Base-by-base conservation (phyloP, 1,139 yeast species). In the Yueomyces sp. region DNA sequence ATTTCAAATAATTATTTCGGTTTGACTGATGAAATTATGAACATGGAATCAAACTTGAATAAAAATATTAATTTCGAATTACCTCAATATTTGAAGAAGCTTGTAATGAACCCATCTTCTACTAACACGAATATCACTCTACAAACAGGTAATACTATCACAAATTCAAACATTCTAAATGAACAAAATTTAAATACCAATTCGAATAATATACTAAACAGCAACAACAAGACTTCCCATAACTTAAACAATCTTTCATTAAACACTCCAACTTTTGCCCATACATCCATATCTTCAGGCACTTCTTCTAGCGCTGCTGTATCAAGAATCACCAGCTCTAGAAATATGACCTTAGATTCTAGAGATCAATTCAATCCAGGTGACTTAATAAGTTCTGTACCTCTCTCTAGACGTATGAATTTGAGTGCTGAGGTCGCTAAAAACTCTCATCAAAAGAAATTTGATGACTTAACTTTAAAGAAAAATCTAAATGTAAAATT, bases 1-100 rank as follows among this genome's bases (percentile, higher is more conserved):
- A 84, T 96, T 0, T 84, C 93, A 9, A 93, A 89, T 57, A 74
- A 77, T 52, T 91, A 91, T 59, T 67, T 91, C 42, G 96, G 95
- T 0, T 65, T 91, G 33, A 86, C 97, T 0, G 69, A 76, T 29
- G 96, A 87, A 53, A 78, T 91, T 36, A 73, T 85, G 51, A 78
- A 81, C 44, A 80, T 89, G 19, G 98, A 91, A 57, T 64, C 74
- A 4, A 68, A 70, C 26, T 66, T 91, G 42, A 91, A 91, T 57
- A 61, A 67, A 32, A 58, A 64, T 6, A 65, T 71, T 1, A 60
- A 64, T 26, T 64, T 67, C 45, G 73, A 71, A 40, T 60, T 86
- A 25, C 95, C 96, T 0, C 62, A 71, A 4, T 79, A 81, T 60
- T 63, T 63, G 27, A 57, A 58, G 44, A 81, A 81, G 6, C 9